These are phyloP conservation scores for Solanum dulcamara DNA, from an alignment of 257 asterid genomes.

Conservation along the genomic window DNA sequence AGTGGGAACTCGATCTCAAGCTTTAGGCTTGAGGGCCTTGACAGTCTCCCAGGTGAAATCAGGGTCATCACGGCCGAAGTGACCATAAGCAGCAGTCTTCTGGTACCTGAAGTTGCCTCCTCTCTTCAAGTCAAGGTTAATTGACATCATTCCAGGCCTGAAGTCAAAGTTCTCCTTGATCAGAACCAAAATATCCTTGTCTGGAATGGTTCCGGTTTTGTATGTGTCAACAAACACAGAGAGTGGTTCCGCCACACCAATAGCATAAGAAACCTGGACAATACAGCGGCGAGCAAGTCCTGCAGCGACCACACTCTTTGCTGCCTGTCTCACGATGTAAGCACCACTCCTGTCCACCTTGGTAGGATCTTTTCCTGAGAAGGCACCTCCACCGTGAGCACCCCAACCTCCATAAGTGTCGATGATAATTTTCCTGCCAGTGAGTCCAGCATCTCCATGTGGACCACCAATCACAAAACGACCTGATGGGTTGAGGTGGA, in stretches of 20 bases:
- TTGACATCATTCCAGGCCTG: conserved; percentile 76
- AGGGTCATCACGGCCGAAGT: conserved; percentile 57
- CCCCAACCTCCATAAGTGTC: conserved; percentile 78
- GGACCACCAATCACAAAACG: conserved; percentile 64
- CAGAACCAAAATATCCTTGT: conserved; percentile 45
- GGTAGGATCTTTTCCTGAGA: conserved; percentile 61
- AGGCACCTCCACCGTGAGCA: conserved; percentile 72
- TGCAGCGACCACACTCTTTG: conserved; percentile 61
- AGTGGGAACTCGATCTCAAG: conserved; percentile 11
- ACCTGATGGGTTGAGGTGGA: conserved; percentile 65
- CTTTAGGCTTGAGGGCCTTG: conserved; percentile 52
- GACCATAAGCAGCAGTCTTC: conserved; percentile 73
- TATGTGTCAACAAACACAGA: conserved; percentile 58
- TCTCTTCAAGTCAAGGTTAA: conserved; percentile 52
- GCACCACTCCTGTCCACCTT: conserved; percentile 75
- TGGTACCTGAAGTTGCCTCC: conserved; percentile 66
- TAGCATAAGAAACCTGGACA: conserved; percentile 59
- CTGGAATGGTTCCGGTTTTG: conserved; percentile 55
- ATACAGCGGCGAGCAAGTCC: conserved; percentile 68
- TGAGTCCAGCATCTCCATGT: conserved; percentile 62
- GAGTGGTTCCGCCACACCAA: conserved; percentile 67
- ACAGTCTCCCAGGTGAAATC: conserved; percentile 75
- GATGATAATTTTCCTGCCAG: conserved; percentile 51
- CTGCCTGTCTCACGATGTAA: conserved; percentile 57
- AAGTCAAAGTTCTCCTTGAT: conserved; percentile 59